Evolutionary conservation across 148 eudicot genomes (phyloP), one percentile per base, ranked within the genome.

Genomic region (Camellia granthamiana): DNA sequence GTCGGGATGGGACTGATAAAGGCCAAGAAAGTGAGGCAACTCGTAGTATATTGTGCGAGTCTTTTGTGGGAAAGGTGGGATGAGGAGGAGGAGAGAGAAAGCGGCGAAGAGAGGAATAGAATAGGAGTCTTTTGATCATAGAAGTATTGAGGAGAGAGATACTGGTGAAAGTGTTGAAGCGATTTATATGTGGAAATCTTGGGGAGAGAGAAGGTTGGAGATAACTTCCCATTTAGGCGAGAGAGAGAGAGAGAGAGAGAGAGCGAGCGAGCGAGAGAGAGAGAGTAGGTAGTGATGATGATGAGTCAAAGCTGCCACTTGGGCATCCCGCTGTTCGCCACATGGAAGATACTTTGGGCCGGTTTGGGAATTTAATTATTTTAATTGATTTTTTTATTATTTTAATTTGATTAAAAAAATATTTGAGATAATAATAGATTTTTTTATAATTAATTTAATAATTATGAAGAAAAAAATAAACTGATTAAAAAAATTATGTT

Each of bases 101-200:
- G 79, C 63, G 83, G 75, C 85, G 85, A 65, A 85, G 51, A 55
- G 87, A 81, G 69, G 80, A 65, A n/a, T 78, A 77, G 80, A 49
- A 12, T 14, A 81, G 80, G 68, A 85, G 69, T 14, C 70, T 76
- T 46, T 60, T 84, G 62, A 88, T 80, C 79, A 78, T 81, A 76
- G 77, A 73, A 66, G 14, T 43, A 70, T 56, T 15, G 41, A 69
- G 69, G 44, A 16, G 11, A 16, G 5, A 7, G 8, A 42, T 15
- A 16, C 1, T 49, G 15, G n/a, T 23, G 14, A 19, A 58, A 15
- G 30, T 9, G 65, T 14, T 41, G 54, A 52, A 41, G 23, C 30
- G 19, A 16, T 77, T 43, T 65, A 77, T 30, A 23, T 2, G 49
- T 16, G 16, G 13, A 3, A 15, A 15, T 19, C 56, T 44, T 52